Conservation (phyloP, 257 asterid species). For the Perilla frutescens region DNA sequence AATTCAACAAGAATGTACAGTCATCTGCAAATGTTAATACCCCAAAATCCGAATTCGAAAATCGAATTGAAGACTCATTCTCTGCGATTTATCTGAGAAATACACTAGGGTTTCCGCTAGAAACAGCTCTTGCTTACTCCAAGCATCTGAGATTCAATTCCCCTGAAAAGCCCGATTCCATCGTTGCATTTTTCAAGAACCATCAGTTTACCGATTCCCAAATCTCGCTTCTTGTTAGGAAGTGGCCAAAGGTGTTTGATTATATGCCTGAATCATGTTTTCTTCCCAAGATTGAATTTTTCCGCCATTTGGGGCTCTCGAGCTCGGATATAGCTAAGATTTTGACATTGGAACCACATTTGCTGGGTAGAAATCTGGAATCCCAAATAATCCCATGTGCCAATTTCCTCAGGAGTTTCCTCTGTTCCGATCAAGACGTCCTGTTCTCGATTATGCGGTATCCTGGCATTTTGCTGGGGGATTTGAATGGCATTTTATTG, state of each 20-base stretch:
- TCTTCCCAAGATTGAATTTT: conserved; percentile 40
- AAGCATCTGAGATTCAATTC: conserved; percentile 18
- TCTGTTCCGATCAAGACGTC: background rate
- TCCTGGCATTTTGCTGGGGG: background rate
- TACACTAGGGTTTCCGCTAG: conserved; percentile 12
- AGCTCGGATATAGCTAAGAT: conserved; percentile 16
- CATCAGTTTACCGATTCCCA: conserved; percentile 36
- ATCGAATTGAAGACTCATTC: background rate
- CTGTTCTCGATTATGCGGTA: background rate
- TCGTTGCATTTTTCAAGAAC: conserved; percentile 32
- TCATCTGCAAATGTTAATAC: background rate
- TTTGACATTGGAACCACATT: background rate
- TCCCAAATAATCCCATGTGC: conserved; percentile 35
- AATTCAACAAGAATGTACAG: background rate
- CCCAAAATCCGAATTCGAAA: background rate
- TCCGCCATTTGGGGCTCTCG: conserved; percentile 34
- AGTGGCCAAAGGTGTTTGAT: conserved; percentile 4
- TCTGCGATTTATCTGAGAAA: conserved; percentile 19
- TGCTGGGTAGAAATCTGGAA: conserved; percentile 34
- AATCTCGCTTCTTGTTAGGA: conserved; percentile 25
- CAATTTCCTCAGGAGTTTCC: conserved; percentile 18
- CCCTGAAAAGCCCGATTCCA: conserved; percentile 31
- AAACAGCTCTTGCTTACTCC: conserved; percentile 20
- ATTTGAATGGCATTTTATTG: background rate
- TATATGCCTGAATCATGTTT: conserved; percentile 29